These are phyloP conservation scores for Punica granatum DNA, from an alignment of 345 rosid species.

Conservation along the genomic window DNA sequence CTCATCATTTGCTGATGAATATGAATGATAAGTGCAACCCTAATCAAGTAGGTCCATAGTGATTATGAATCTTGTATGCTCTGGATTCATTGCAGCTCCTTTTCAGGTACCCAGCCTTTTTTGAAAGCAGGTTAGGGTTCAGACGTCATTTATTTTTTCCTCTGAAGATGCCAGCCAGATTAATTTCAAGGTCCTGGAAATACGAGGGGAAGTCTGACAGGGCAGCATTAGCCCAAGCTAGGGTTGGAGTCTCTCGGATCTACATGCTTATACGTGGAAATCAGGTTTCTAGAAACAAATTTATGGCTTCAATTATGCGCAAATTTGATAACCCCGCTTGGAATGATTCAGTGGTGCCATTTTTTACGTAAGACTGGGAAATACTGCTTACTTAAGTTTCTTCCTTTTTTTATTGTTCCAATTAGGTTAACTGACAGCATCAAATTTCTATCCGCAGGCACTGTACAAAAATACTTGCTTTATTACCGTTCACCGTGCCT, in stretches of 20 bases:
- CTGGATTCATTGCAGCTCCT: slow-evolving; percentile 18
- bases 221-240: slow-evolving; percentile 70
- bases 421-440: slow-evolving; percentile 11
- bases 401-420: slow-evolving; percentile 2
- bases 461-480: slow-evolving; percentile 93
- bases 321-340: slow-evolving; percentile 83
- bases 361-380: slow-evolving; percentile 63
- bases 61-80: slow-evolving; percentile 3
- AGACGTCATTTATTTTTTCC: slow-evolving; percentile 71
- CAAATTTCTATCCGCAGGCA: slow-evolving; percentile 48
- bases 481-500: slow-evolving; percentile 83
- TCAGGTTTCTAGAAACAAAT: slow-evolving; percentile 83
- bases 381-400: slow-evolving; percentile 8
- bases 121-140: slow-evolving; percentile 98
- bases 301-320: slow-evolving; percentile 94
- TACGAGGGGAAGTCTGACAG: slow-evolving; percentile 55
- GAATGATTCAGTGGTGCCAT: slow-evolving; percentile 56
- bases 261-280: slow-evolving; percentile 96
- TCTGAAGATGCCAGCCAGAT: slow-evolving; percentile 31
- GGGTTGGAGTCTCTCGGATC: slow-evolving; percentile 93
- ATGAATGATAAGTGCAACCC: slow-evolving; percentile 71
- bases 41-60: slow-evolving; percentile 7
- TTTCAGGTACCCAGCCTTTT: slow-evolving; percentile 93
- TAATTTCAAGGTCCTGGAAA: slow-evolving; percentile 50
- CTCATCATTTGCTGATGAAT: slow-evolving; percentile 96